Evolutionary conservation across 208 protist genomes (phyloP), one percentile per base, ranked within the genome.

Genomic region (Histomonas meleagridis): DNA sequence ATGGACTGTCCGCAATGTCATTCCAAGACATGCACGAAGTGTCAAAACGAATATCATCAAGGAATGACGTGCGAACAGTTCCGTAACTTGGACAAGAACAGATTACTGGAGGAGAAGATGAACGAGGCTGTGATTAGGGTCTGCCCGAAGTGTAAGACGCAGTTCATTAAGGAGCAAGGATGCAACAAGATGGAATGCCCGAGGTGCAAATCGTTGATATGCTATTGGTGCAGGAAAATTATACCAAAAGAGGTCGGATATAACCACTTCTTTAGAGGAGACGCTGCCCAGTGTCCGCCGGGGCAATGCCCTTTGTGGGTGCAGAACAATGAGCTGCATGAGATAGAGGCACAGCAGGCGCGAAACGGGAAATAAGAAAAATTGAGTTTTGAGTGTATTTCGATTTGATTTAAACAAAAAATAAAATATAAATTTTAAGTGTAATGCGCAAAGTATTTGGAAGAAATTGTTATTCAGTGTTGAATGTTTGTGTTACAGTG

Each of bases 171-270:
- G 38, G 76, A 86, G 9, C 46, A 86, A 57, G 76, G 76, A 86
- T 86, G 76, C 32, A 86, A 86, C 18, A 86, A 86, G 38, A 86
- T 86, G 76, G 76, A 51, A 32, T 86, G 76, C 26, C 76, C 76
- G 9, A 23, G 76, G 32, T 86, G 76, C 38, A 9, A 86, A 38
- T 55, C 76, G 10, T 86, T 40, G 76, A 86, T 86, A 38, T 86
- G 76, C 26, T 86, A 86, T 35, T 86, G 76, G 76, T 86, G 76
- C 46, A 51, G 76, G 26, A 23, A 86, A 35, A n/a, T 86, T 55
- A 86, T 86, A 38, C 76, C 76, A 26, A 86, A 86, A 49, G 46
- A 86, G 1, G 76, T 86, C 28, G 76, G 76, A 35, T 86, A 86
- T 35, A 46, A 86, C 18, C 76, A 86, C 26, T 86, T 86, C 32